A percentile compares a stretch with the other conserved stretches of the same genome.
Evolutionary conservation across 306 rosid species (phyloP).

Genomic region (Ceratonia siliqua): DNA sequence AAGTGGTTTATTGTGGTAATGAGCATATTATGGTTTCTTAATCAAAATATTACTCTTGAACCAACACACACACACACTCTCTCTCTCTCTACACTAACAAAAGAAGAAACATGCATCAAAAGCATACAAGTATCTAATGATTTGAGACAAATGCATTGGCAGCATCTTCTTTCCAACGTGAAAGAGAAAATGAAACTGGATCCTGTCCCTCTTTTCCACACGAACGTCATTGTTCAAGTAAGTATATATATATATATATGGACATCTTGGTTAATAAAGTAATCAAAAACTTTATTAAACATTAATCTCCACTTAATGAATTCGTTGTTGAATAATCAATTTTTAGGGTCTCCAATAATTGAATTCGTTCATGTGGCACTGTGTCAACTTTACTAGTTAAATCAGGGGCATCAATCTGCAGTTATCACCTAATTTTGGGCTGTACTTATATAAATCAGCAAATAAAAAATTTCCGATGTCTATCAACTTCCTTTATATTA

Average conservation of each 20-base stretch:
- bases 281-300: background rate
- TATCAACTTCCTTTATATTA: background rate
- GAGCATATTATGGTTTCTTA: background rate
- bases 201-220: conserved; percentile 35
- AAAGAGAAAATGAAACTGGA: conserved; percentile 41
- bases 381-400: background rate
- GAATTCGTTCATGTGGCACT: background rate
- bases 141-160: conserved; percentile 45
- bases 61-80: background rate
- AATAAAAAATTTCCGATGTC: too few relatives aligned
- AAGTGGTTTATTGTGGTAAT: background rate
- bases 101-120: conserved; percentile 46
- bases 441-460: background rate
- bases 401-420: background rate
- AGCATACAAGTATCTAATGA: conserved; percentile 49
- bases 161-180: conserved; percentile 53
- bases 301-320: background rate
- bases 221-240: conserved; percentile 13
- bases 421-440: conserved; percentile 2
- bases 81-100: background rate
- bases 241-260: background rate
- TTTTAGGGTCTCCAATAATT: conserved; percentile 19
- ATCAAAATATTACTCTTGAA: background rate
- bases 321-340: too few relatives aligned
- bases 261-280: too few relatives aligned